Evolutionary conservation across 2,329 filamentous ascomycete species (phyloP), one percentile per base, ranked within the genome.

Genomic region (Calonectria hongkongensis): DNA sequence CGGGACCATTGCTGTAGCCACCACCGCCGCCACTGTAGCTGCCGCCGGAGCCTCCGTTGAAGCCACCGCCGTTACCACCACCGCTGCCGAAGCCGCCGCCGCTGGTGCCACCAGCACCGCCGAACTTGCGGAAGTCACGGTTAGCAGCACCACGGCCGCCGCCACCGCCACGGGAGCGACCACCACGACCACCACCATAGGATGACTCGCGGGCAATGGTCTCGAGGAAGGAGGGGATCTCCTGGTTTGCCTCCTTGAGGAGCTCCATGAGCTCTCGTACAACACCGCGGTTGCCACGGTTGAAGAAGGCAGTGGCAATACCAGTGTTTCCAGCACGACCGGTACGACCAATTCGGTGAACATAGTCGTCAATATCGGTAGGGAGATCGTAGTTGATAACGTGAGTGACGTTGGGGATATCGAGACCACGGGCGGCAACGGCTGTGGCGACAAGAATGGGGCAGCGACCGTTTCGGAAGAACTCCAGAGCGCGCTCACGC

Each of bases 381-480:
- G 97, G 97, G n/a, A 99, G 91, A 85, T 99, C 97, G 86, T 99
- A 99, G 90, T 99, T 99, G 90, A 99, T 92, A 62, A 99, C 97
- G 87, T 99, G 97, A 51, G 92, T 96, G 74, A 99, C 97, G 78
- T 98, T 98, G 15, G 96, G 95, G 50, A 99, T 98, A 89, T 98
- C 96, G 16, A 98, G 88, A 87, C 94, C 94, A 88, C 91, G 90
- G 72, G 97, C 97, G 81, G 97, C 97, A 81, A 99, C 97, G 81
- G 97, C 97, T 78, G 97, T 99, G 72, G 97, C 97, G 70, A 99
- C 97, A 72, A 99, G 89, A 79, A 99, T 98, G 71, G 97, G 97
- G 91, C 95, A 98, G 78, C 96, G 94, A 75, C 92, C 97, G 80
- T 95, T 97, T 80, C 96, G 94, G 94, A 99, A 98, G 91, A 97